Conservation (phyloP, 176 grass and related monocot species). For the Musa beccarii region DNA sequence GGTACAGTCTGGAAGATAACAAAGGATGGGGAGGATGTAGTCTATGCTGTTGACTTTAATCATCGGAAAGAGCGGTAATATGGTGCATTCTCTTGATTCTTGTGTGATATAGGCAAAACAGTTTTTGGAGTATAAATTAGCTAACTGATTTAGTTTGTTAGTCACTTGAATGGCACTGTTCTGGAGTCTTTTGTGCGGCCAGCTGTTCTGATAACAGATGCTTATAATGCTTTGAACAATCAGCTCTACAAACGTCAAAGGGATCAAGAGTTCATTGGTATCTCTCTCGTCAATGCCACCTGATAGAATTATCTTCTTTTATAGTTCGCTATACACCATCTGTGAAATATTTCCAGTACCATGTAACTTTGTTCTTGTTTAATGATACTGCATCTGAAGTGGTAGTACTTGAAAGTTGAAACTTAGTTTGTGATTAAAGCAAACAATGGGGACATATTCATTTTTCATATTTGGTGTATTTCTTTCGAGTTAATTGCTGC, state of each 20-base stretch:
- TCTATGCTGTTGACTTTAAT: conserved; percentile 94
- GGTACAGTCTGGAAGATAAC: conserved; percentile 97
- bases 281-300: not conserved
- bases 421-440: not conserved
- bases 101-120: not conserved
- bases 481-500: not conserved
- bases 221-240: conserved; percentile 91
- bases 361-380: not conserved
- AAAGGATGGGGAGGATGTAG: conserved; percentile 85
- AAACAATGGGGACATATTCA: not conserved
- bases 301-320: conserved; percentile 14
- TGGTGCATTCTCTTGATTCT: not conserved
- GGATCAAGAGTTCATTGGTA: conserved; percentile 90
- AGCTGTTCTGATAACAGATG: conserved; percentile 98
- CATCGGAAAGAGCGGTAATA: conserved; percentile 75
- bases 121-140: conserved; percentile 8
- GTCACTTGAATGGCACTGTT: conserved; percentile 88
- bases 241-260: conserved; percentile 77
- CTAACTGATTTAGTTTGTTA: conserved; percentile 30
- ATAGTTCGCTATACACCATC: not conserved
- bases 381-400: not conserved
- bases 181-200: conserved; percentile 81
- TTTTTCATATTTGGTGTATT: not conserved
- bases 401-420: not conserved
- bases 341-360: not conserved